Evolutionary conservation across 2,329 filamentous ascomycete species (phyloP).

Genomic region (Aspergillus sclerotialis): DNA sequence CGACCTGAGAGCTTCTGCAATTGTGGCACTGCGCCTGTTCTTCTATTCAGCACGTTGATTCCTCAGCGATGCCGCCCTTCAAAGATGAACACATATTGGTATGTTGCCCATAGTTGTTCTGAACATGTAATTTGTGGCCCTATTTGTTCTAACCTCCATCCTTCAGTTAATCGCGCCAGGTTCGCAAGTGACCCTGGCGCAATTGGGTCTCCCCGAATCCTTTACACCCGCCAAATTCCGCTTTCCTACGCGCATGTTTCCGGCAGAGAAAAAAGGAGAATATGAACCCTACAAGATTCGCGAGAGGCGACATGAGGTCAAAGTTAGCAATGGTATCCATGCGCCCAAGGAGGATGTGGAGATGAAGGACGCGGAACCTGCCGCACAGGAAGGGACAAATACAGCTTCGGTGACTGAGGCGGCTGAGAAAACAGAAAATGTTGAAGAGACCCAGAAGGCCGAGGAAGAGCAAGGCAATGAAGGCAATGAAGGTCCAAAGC

Average conservation of each 20-base stretch:
- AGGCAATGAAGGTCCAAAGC: slow-evolving; percentile 20
- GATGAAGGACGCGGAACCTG: slow-evolving; percentile 37
- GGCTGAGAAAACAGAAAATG: slow-evolving; percentile 15
- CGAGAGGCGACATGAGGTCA: slow-evolving; percentile 32
- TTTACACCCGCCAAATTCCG: slow-evolving; percentile 84
- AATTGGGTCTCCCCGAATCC: slow-evolving; percentile 82
- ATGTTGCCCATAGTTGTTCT: slow-evolving; percentile 14
- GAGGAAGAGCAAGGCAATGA: slow-evolving; percentile 16
- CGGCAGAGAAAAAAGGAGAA: slow-evolving; percentile 65
- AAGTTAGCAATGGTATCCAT: slow-evolving; percentile 20
- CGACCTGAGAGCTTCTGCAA: slow-evolving; percentile 7
- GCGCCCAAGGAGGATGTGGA: slow-evolving; percentile 34
- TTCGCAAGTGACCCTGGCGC: slow-evolving; percentile 82
- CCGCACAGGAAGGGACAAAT: slow-evolving; percentile 12
- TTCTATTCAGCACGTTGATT: slow-evolving; percentile 5
- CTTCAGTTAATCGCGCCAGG: slow-evolving; percentile 53
- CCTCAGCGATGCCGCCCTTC: slow-evolving; percentile 41
- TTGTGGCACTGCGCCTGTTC: slow-evolving; percentile 12
- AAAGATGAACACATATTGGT: slow-evolving; percentile 49
- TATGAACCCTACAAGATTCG: slow-evolving; percentile 78
- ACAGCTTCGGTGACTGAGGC: slow-evolving; percentile 5
- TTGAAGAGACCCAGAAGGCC: slow-evolving; percentile 20
- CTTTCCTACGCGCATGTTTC: slow-evolving; percentile 90
- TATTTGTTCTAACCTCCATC: slow-evolving; percentile 1
- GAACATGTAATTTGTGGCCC: too few relatives aligned